These are phyloP conservation scores for Antrodiella citrinella DNA, from an alignment of 768 basidiomycete species.

Conservation along the genomic window DNA sequence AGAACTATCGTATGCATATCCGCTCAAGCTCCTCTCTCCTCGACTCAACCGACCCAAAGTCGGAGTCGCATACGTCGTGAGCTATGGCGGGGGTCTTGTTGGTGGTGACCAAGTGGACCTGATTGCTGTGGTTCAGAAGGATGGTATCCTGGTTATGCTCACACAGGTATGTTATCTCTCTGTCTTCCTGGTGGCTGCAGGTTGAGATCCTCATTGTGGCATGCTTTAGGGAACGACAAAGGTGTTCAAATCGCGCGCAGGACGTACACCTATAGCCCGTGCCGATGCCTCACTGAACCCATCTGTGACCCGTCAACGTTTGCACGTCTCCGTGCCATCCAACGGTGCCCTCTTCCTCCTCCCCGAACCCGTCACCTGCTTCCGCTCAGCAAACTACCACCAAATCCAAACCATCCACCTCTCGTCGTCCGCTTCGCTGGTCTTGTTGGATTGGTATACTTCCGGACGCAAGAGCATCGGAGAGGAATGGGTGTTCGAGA, in stretches of 20 bases:
- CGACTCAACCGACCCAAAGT: conserved; percentile 39
- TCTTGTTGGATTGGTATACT: conserved; percentile 88
- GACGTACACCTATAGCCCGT: conserved; percentile 17
- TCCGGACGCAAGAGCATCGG: conserved; percentile 76
- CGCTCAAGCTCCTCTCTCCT: conserved; percentile 82
- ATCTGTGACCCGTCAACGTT: conserved; percentile 49
- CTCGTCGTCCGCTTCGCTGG: conserved; percentile 47
- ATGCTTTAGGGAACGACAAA: conserved; percentile 80
- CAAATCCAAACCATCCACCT: conserved; percentile 79
- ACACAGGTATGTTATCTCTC: conserved; percentile 80
- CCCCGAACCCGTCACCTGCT: conserved; percentile 92
- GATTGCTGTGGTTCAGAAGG: conserved; percentile 47
- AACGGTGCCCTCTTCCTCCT: conserved; percentile 65
- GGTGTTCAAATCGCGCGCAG: conserved; percentile 76
- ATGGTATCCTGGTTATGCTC: conserved; percentile 59
- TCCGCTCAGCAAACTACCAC: conserved; percentile 71
- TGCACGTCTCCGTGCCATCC: conserved; percentile 47
- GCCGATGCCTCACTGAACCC: background rate
- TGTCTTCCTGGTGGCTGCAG: too few relatives aligned
- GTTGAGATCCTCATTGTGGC: too few relatives aligned
- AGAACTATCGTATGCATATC: conserved; percentile 73
- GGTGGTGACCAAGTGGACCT: conserved; percentile 72
- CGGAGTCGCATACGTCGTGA: conserved; percentile 69
- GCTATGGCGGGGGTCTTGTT: conserved; percentile 90
- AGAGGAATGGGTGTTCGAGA: conserved; percentile 86